phyloP scores from a whole-genome alignment of 31 red algal species.

The Endocladia muricata region DNA sequence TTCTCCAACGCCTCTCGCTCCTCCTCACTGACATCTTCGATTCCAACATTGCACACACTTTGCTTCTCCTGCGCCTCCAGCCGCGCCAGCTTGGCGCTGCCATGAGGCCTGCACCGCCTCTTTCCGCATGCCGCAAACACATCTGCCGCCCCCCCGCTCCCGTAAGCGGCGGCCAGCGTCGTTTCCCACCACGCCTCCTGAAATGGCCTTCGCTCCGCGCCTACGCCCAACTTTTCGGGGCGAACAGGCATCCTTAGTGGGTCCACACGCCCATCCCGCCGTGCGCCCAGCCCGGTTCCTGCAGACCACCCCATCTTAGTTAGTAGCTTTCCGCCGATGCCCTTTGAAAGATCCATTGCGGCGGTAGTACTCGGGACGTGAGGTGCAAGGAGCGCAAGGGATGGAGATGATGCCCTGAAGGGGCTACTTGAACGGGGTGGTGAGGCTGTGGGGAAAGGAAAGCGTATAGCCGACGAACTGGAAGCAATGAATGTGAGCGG shows the following conservation, averaged over 20 bases:
- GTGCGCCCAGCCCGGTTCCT: conserved; percentile 56
- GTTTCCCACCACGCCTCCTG: conserved; percentile 62
- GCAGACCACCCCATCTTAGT: conserved; percentile 66
- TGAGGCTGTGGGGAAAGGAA: not conserved
- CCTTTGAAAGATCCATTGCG: conserved; percentile 12
- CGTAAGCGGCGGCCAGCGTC: conserved; percentile 50
- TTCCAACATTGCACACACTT: not conserved
- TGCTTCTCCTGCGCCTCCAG: conserved; percentile 36
- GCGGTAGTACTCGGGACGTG: not conserved
- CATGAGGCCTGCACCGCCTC: conserved; percentile 64
- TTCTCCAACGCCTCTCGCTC: conserved; percentile 5
- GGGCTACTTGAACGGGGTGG: not conserved
- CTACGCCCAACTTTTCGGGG: conserved; percentile 36
- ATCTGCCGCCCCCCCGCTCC: conserved; percentile 5
- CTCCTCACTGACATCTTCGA: not conserved
- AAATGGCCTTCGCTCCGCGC: conserved; percentile 31
- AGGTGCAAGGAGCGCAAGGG: not conserved
- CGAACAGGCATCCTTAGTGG: conserved; percentile 18
- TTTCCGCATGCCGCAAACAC: conserved; percentile 64
- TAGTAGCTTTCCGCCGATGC: conserved; percentile 60
- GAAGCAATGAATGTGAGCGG: no score
- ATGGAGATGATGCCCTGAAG: not conserved
- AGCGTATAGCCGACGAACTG: no score
- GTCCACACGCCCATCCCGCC: conserved; percentile 45
- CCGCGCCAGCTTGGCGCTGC: conserved; percentile 66